Base-by-base conservation (phyloP, 768 basidiomycete species). In the Pisolithus albus region DNA sequence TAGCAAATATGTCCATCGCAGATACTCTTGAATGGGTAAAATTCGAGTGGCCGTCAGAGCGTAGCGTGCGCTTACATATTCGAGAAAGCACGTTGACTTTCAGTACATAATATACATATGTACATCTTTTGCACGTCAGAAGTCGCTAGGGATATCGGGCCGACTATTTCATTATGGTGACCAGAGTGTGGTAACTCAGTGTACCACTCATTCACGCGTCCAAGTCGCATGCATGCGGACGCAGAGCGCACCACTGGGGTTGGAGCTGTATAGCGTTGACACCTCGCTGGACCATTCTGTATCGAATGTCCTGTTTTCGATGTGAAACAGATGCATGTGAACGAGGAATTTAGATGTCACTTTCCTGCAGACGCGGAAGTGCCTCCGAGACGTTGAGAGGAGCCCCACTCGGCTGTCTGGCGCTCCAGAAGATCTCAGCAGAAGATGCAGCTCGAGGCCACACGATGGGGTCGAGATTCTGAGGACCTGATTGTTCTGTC, bases 21-120 rank as follows among this genome's bases (percentile, higher is more conserved):
- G 83, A 79, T 8, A 84, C 81, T 2, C 70, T 94, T 54, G 83
- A 86, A 49, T 74, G 82, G 58, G 79, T 97, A 24, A 74, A 71
- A 7, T 87, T 97, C 49, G 88, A 91, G 51, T 98, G 95, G 95
- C 70, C 81, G 0, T 81, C 81, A 0, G 86, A 90, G 50, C 79
- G 94, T 10, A 92, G 81, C 51, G 92, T 94, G 13, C 82, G 83
- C 55, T 71, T 98, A 18, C 82, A 77, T 54, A 92, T 97, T 56
- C 79, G 86, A 3, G 88, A 92, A 44, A 88, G 80, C 58, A 79
- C 82, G 10, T 68, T 97, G 57, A 90, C 91, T 3, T 96, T 98
- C 65, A 90, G 86, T 58, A 92, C 92, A 38, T 83, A 57, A 72
- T 30, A 23, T 41, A n/a, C 23, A 5, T 37, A 72, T 30, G 21